Evolutionary conservation across 495 filamentous ascomycete genomes (phyloP), one percentile per base, ranked within the genome.

Genomic region (Wilcoxina mikolae): DNA sequence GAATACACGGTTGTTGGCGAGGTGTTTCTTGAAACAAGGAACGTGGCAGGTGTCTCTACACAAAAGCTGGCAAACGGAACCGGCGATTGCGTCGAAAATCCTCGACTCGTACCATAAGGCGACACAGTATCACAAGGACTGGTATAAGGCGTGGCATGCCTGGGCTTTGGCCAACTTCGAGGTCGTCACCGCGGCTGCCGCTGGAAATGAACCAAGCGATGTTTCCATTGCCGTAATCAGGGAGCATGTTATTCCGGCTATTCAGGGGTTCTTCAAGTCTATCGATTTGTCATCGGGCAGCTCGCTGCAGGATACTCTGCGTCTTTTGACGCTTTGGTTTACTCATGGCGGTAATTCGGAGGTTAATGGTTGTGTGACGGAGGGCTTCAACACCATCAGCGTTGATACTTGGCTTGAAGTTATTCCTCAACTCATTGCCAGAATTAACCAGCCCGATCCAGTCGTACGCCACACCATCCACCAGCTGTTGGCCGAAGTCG

Each of bases 121-220:
- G 5, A 96, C 91, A 0, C 79, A 84, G 23, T 94, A 93, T 69
- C 85, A 96, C 58, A 80, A 82, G 43, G 80, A 83, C 52, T 99
- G 89, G 75, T 96, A 99, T 70, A 99, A 96, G 69, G 91, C 91
- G 18, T 99, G 91, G 91, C 91, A 99, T 67, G 81, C 91, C 2
- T 99, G 93, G 91, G 91, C 91, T n/a, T 71, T 96, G 39, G 91
- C 93, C 17, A 99, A 99, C 67, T 99, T 96, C 62, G 90, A 99
- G 67, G 89, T 96, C 38, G 89, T 96, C 24, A 94, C 85, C 52
- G 55, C 63, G 25, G 53, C 63, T 1, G 55, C 58, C 20, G 58
- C 56, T 48, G 61, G 60, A 18, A 57, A 47, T n/a, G 63, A 66
- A 56, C 60, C 44, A 4, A 46, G 53, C 28, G 53, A 65, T 18